Evolutionary conservation across 2,329 filamentous ascomycete genomes (phyloP).

Genomic region (Phyllosticta citribraziliensis): DNA sequence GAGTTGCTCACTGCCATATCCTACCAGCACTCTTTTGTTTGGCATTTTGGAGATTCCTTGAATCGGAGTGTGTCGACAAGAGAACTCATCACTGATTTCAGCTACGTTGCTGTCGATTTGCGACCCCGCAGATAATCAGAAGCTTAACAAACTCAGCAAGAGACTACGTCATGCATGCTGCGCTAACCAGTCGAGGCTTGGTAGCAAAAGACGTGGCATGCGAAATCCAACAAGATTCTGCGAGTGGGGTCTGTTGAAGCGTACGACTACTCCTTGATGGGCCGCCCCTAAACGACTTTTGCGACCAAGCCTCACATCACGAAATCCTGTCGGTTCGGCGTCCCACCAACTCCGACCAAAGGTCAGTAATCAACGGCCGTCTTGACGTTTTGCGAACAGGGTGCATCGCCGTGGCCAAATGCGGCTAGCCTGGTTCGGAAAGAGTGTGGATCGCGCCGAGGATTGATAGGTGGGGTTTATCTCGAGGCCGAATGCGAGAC

Average conservation of each 20-base stretch:
- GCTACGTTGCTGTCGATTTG: not conserved
- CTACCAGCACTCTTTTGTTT: conserved; percentile 28
- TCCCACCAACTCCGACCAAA: not conserved
- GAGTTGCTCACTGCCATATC: conserved; percentile 23
- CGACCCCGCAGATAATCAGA: not conserved
- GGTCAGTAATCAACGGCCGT: not conserved
- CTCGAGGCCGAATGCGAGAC: not conserved
- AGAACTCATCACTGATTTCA: not conserved
- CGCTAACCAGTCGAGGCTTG: not conserved
- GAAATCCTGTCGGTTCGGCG: not conserved
- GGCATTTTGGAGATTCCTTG: conserved; percentile 15
- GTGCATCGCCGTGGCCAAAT: not conserved
- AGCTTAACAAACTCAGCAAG: not conserved
- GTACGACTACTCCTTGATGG: too few species aligned
- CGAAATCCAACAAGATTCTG: too few species aligned
- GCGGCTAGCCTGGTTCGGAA: not conserved
- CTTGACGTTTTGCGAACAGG: not conserved
- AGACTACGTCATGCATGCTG: not conserved
- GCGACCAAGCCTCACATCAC: not conserved
- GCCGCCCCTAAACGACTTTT: too few species aligned
- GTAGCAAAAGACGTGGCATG: too few species aligned
- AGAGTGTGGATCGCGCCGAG: not conserved
- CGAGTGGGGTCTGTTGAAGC: too few species aligned
- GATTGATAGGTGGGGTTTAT: not conserved
- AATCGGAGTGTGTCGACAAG: not conserved